Conservation (phyloP, 768 basidiomycete species). For the Butyriboletus loyo region DNA sequence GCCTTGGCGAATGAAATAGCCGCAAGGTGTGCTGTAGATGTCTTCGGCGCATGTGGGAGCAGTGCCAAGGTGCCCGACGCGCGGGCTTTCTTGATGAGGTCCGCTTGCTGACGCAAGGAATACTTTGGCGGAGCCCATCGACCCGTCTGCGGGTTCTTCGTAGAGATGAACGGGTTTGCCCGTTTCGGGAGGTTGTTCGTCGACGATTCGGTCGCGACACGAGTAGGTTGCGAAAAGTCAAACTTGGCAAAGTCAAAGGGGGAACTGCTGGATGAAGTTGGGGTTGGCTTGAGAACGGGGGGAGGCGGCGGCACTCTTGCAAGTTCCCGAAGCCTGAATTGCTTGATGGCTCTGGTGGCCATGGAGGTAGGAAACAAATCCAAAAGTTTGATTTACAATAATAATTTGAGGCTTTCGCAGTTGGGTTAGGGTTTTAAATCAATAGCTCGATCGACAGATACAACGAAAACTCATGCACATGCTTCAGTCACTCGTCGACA, state of each 20-base stretch:
- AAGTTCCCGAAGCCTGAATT: conserved; percentile 27
- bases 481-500: too few relatives aligned
- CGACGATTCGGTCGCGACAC: not conserved
- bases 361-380: conserved; percentile 4
- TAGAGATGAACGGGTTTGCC: conserved; percentile 70
- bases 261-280: not conserved
- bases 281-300: conserved; percentile 26
- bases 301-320: conserved; percentile 12
- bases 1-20: conserved; percentile 19
- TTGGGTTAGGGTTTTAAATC: conserved; percentile 1
- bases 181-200: conserved; percentile 19
- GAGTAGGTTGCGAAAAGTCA: conserved; percentile 15
- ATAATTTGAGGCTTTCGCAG: not conserved
- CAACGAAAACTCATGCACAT: too few relatives aligned
- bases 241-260: conserved; percentile 21
- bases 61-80: conserved; percentile 49
- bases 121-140: conserved; percentile 69
- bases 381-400: not conserved
- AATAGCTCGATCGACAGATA: too few relatives aligned
- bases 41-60: conserved; percentile 70
- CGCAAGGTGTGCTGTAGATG: conserved; percentile 26
- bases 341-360: conserved; percentile 25
- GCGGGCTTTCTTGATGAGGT: conserved; percentile 71
- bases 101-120: conserved; percentile 74
- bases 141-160: conserved; percentile 53